Evolutionary conservation across 768 basidiomycete species (phyloP), one percentile per base, ranked within the genome.

Genomic region (Peribolospora kevripleyi): DNA sequence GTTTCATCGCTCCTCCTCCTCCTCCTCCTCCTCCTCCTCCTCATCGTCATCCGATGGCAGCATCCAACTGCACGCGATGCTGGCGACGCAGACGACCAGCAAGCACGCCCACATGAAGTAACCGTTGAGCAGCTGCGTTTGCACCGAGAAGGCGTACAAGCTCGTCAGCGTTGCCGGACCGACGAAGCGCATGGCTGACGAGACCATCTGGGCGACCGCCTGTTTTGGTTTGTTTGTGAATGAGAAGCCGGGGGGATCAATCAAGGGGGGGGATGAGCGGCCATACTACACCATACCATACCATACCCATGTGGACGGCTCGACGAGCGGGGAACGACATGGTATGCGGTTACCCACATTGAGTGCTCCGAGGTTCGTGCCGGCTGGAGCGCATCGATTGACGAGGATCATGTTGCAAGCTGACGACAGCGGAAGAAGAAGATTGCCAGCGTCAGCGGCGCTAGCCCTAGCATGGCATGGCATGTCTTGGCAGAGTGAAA

Each of bases 391-490:
- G 2, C 53, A 25, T 14, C 55, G 55, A 6, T 57, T 61, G 4
- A 61, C 48, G 6, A 54, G 45, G 49, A 61, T 54, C 60, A 61
- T 61, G 38, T 61, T 61, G 52, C 42, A 42, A 2, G 56, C 59
- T 40, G 57, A 60, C 41, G 50, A 40, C 5, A n/a, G 38, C 4
- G 8, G 5, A 49, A 49, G 9, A 38, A 6, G 25, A 25, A 25
- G 25, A 25, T 25, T 25, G 25, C 25, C 25, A 25, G 38, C 4
- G 50, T 50, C 9, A 50, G 50, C n/a, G 7, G 8, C 9, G 38
- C 5, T 5, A 2, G 42, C 13, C 7, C 3, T 2, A 48, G 48
- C 6, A 38, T 3, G 48, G 13, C 5, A 39, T 3, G 54, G 40
- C 56, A 55, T 57, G 46, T 53, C 54, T 1, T 46, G 55, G 45